phyloP scores from a whole-genome alignment of 2,329 filamentous ascomycete genomes.

The Ophiocordyceps unilateralis region DNA sequence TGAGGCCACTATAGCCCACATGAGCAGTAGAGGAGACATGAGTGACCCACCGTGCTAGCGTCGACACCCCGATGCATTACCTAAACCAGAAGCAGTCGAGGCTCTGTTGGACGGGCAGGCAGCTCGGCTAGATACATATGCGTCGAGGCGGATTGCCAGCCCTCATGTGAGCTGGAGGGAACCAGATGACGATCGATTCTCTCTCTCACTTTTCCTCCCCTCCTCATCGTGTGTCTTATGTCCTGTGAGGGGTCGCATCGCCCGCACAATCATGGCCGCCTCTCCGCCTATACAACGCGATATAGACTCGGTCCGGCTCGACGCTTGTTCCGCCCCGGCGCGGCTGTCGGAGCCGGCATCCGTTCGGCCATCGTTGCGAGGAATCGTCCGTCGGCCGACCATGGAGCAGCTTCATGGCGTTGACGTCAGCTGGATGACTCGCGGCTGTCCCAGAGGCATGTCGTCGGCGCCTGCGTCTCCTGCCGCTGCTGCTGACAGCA shows the following conservation, averaged over 20 bases:
- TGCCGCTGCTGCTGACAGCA: not conserved
- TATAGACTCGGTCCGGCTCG: no score
- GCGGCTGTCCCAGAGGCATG: conserved; percentile 68
- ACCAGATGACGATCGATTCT: not conserved
- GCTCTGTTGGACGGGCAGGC: not conserved
- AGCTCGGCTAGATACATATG: not conserved
- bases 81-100: not conserved
- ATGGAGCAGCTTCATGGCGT: conserved; percentile 74
- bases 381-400: conserved; percentile 7
- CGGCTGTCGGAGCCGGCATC: not conserved
- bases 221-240: not conserved
- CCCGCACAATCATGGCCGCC: not conserved
- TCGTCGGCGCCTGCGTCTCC: conserved; percentile 1
- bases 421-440: conserved; percentile 79
- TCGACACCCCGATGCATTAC: not conserved
- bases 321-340: not conserved
- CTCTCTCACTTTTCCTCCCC: not conserved
- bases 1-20: no score
- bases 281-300: not conserved
- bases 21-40: no score
- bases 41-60: no score
- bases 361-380: not conserved
- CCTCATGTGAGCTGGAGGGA: no score
- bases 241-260: no score
- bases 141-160: not conserved